phyloP scores from a whole-genome alignment of 1,284 basidiomycete genomes.

The Boletus holoroseus region DNA sequence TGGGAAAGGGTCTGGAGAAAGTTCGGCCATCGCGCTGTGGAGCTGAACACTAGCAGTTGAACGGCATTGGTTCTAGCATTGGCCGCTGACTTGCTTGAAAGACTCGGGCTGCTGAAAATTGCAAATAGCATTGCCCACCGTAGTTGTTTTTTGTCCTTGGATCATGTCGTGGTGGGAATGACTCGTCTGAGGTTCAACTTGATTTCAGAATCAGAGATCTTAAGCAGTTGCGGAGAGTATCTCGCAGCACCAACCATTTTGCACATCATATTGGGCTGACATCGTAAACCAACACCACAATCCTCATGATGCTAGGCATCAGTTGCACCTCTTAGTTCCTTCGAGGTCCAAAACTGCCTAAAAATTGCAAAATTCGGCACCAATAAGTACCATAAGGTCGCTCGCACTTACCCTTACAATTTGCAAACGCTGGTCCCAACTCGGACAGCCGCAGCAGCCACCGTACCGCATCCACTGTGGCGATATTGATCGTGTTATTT shows the following conservation, averaged over 20 bases:
- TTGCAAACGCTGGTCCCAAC: neutral
- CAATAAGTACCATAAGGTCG: neutral
- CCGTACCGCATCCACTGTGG: too few species aligned
- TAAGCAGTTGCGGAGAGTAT: too few species aligned
- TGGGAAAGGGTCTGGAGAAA: neutral
- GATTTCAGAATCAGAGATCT: too few species aligned
- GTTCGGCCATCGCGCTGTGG: neutral
- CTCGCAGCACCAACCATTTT: too few species aligned
- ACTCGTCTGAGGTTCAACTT: too few species aligned
- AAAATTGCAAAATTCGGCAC: neutral
- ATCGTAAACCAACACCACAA: neutral
- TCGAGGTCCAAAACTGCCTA: neutral
- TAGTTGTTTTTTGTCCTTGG: too few species aligned
- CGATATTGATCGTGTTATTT: too few species aligned
- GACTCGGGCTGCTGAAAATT: neutral
- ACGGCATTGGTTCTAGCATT: conserved; percentile 35
- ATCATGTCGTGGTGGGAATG: too few species aligned
- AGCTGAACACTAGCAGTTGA: neutral
- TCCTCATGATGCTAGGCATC: neutral
- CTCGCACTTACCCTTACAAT: neutral
- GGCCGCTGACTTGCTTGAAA: neutral
- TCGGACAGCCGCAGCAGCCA: neutral
- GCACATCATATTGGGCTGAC: neutral
- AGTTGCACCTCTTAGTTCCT: neutral
- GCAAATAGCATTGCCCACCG: neutral